These are phyloP conservation scores for Chondrostereum purpureum DNA, from an alignment of 1,284 basidiomycete genomes.

Conservation along the genomic window DNA sequence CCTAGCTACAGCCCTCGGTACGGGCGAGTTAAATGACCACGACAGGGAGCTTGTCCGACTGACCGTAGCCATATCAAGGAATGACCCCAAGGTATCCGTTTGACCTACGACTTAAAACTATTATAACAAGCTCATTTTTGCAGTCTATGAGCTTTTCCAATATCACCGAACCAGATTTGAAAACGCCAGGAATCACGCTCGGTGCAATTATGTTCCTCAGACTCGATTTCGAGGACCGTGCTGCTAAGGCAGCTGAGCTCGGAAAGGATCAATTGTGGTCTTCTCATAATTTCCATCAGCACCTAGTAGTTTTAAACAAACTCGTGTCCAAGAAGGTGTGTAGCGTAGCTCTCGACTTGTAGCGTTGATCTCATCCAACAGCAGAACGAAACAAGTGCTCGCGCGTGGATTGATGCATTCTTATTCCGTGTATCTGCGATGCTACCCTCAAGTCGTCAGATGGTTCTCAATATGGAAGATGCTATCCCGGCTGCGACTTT, in stretches of 20 bases:
- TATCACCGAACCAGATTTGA: constrained; percentile 9
- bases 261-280: constrained; percentile 14
- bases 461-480: constrained; percentile 17
- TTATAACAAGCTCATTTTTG: constrained; percentile 3
- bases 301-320: constrained; percentile 13
- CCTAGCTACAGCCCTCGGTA: not conserved
- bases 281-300: constrained; percentile 14
- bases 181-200: constrained; percentile 11
- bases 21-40: not conserved
- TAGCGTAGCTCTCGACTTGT: constrained; percentile 3
- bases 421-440: constrained; percentile 17
- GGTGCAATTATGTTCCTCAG: constrained; percentile 6
- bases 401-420: constrained; percentile 17
- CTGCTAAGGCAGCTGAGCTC: constrained; percentile 5
- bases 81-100: not conserved
- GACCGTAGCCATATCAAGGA: not conserved
- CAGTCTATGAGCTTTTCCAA: constrained; percentile 13
- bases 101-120: not conserved
- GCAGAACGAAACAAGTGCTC: constrained; percentile 14
- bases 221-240: constrained; percentile 9
- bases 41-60: not conserved
- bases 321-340: constrained; percentile 14
- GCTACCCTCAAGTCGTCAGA: constrained; percentile 10
- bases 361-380: constrained; percentile 7
- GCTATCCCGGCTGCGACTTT: constrained; percentile 9